phyloP scores from a whole-genome alignment of 2,329 filamentous ascomycete species.

The Fusarium sp. region DNA sequence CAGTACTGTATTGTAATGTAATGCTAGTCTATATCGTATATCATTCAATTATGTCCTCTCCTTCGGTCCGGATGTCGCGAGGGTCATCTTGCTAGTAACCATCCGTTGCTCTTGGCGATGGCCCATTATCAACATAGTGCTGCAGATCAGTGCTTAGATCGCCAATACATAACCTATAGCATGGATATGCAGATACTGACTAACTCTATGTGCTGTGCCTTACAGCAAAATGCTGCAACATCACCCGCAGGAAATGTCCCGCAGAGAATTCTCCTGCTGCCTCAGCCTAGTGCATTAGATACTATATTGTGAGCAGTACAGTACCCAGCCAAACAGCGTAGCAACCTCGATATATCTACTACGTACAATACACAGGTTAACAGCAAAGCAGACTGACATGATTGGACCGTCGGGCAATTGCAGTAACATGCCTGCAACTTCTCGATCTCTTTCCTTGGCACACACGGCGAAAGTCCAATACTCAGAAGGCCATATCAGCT shows the following conservation, averaged over 20 bases:
- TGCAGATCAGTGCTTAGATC: constrained; percentile 30
- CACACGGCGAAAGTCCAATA: neutral
- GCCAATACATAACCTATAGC: constrained; percentile 13
- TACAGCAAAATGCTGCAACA: constrained; percentile 6
- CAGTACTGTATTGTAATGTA: neutral
- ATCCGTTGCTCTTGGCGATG: constrained; percentile 26
- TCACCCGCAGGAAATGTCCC: constrained; percentile 25
- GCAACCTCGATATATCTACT: neutral
- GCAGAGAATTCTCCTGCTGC: constrained; percentile 3
- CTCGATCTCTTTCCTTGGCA: neutral
- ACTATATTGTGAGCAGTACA: neutral
- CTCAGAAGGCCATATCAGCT: constrained; percentile 3
- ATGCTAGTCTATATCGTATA: constrained; percentile 2
- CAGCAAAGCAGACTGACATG: constrained; percentile 3
- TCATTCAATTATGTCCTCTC: neutral
- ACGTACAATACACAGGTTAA: neutral
- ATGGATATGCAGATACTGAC: neutral
- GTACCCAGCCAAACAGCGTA: constrained; percentile 1
- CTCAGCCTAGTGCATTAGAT: neutral
- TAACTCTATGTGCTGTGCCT: neutral
- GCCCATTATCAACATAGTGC: constrained; percentile 15
- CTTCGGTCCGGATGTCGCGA: neutral
- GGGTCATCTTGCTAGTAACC: neutral
- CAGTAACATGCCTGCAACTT: constrained; percentile 19
- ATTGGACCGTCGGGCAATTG: neutral